Evolutionary conservation across 441 rosid species (phyloP), one percentile per base, ranked within the genome.

Genomic region (Gossypium schwendimanii): DNA sequence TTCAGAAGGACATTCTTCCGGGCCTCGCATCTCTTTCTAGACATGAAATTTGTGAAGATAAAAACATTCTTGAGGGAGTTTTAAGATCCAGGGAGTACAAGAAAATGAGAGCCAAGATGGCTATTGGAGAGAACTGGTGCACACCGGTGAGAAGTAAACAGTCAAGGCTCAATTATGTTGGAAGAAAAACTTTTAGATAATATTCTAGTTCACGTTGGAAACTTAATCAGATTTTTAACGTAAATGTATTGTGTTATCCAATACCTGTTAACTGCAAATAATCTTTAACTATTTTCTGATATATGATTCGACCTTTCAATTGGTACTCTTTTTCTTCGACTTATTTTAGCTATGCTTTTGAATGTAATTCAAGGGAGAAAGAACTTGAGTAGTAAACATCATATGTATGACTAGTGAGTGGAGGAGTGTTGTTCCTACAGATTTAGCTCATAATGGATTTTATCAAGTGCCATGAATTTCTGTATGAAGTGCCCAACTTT

Each of bases 31-130:
- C 92, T 2, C 94, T 92, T 47, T 84, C 97, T n/a, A 83, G 90
- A 45, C 88, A 83, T 1, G 97, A 92, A 81, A 90, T 92, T 31
- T 76, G 76, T 2, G 97, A 92, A 81, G 97, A 92, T 63, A 81
- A 90, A 17, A 88, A 81, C 80, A 87, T 88, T 67, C 76, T 92
- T 68, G 91, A 88, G 72, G 94, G 87, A 31, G 92, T 87, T 66
- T 77, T 92, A 73, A 87, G 96, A 80, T 92, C 96, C 63, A 87
- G 92, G 70, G 97, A 92, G 79, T 92, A 90, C 80, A 84, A 79
- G 76, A 88, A 83, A 73, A 81, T 84, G 73, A 81, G 82, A 74
- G 89, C 83, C 39, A 85, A 84, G 69, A 76, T 73, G 85, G 83
- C 63, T 72, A 76, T 53, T 71, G 83, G 72, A 12, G 84, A 82